Conservation (phyloP, 2,329 filamentous ascomycete species). For the Sporothrix euskadiensis region DNA sequence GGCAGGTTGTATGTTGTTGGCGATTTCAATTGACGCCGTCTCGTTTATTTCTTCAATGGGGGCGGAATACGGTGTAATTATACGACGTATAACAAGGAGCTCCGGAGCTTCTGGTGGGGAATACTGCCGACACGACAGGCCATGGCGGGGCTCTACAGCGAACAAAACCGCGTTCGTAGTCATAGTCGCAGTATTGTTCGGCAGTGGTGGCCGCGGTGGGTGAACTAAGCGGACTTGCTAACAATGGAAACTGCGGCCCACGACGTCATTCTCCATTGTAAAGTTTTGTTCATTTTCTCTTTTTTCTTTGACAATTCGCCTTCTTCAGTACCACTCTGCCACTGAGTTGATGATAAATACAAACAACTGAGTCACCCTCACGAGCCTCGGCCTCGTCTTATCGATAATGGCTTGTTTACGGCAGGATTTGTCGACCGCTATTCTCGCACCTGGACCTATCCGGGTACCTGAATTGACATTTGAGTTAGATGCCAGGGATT, state of each 20-base stretch:
- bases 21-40: neutral
- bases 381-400: neutral
- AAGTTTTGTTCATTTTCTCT: neutral
- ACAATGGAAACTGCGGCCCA: neutral
- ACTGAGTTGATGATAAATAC: neutral
- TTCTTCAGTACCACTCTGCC: neutral
- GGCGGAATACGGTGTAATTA: neutral
- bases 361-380: too few relatives aligned
- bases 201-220: neutral
- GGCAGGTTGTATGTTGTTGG: neutral
- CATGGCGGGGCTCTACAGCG: conserved; percentile 17
- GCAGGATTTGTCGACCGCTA: neutral
- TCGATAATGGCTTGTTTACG: neutral
- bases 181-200: conserved; percentile 5
- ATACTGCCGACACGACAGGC: neutral
- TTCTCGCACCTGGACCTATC: neutral
- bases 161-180: conserved; percentile 10
- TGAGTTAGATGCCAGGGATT: neutral
- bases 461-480: neutral
- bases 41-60: neutral
- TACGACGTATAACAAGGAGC: neutral
- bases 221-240: neutral
- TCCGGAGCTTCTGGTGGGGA: conserved; percentile 10
- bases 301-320: neutral
- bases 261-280: conserved; percentile 17